Percentiles rank a stretch among this genome's conserved stretches.
Conservation (phyloP, 306 rosid species). For the Morella rubra region DNA sequence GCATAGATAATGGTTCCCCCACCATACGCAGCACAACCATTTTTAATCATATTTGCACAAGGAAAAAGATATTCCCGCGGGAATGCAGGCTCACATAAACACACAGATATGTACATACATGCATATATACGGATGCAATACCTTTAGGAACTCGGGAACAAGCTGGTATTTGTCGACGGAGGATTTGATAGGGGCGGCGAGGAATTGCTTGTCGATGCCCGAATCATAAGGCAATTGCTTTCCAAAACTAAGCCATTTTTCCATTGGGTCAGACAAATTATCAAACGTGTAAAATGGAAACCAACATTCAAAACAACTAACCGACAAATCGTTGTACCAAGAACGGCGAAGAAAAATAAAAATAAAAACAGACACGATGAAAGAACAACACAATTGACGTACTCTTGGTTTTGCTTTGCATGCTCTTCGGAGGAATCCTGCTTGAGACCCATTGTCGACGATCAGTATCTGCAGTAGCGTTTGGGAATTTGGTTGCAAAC, state of each 20-base stretch:
- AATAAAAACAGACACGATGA: neutral
- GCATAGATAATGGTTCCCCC: neutral
- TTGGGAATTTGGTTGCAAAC: neutral
- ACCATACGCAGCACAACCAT: neutral
- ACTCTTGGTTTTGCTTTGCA: constrained; percentile 17
- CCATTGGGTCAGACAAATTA: neutral
- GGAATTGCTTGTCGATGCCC: constrained; percentile 55
- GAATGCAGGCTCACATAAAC: too few species aligned
- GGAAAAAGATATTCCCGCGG: neutral
- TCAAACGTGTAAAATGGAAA: neutral
- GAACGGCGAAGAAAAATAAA: neutral
- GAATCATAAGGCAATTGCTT: constrained; percentile 24
- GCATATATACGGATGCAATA: neutral
- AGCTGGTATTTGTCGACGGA: constrained; percentile 82
- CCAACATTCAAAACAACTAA: neutral
- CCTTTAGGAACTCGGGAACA: constrained; percentile 89
- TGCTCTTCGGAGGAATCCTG: constrained; percentile 23
- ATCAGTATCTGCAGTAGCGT: neutral
- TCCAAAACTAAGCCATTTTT: constrained; percentile 13
- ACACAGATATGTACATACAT: neutral
- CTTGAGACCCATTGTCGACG: constrained; percentile 24
- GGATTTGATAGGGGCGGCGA: constrained; percentile 73
- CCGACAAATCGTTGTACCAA: neutral
- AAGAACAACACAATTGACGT: neutral
- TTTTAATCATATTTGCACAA: neutral